Percentiles rank a stretch among this genome's conserved stretches.
phyloP scores from a whole-genome alignment of 2,329 filamentous ascomycete species.

The Peltaster fructicola region DNA sequence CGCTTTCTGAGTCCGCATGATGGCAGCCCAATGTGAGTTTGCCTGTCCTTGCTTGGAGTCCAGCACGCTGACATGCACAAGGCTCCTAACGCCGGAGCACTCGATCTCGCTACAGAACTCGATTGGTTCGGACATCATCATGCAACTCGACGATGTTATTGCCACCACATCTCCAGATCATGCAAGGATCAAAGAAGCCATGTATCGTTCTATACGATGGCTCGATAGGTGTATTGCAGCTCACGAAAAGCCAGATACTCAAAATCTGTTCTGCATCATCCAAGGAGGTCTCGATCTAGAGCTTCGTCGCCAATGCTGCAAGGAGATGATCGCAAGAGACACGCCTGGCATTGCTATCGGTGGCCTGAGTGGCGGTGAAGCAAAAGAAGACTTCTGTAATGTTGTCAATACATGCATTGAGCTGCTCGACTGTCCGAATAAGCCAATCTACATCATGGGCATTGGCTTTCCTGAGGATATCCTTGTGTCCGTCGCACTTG shows the following conservation, averaged over 20 bases:
- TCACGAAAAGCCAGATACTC: slow-evolving; percentile 62
- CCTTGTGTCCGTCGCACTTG: slow-evolving; percentile 79
- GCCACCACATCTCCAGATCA: slow-evolving; percentile 86
- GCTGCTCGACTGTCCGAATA: slow-evolving; percentile 68
- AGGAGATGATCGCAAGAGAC: slow-evolving; percentile 72
- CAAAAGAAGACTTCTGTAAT: slow-evolving; percentile 78
- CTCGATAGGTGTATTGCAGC: slow-evolving; percentile 85
- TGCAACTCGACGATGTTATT: slow-evolving; percentile 97
- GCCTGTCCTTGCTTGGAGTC: not conserved
- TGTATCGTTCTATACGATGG: slow-evolving; percentile 89
- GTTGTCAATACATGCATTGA: slow-evolving; percentile 70
- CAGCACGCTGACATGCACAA: slow-evolving; percentile 10
- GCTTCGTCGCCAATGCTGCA: slow-evolving; percentile 66
- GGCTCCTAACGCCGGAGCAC: slow-evolving; percentile 86
- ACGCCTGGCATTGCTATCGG: slow-evolving; percentile 96
- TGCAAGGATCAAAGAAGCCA: slow-evolving; percentile 78
- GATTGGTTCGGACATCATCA: slow-evolving; percentile 96
- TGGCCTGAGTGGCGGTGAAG: slow-evolving; percentile 84
- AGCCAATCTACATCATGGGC: slow-evolving; percentile 98
- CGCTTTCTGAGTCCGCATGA: slow-evolving; percentile 93
- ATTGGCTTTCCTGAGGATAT: slow-evolving; percentile 94
- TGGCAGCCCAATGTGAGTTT: slow-evolving; percentile 61
- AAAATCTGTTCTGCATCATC: slow-evolving; percentile 97
- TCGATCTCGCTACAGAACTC: slow-evolving; percentile 92
- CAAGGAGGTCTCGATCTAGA: slow-evolving; percentile 85